phyloP scores from a whole-genome alignment of 106 monocot genomes.

The Dendrobium officinale region DNA sequence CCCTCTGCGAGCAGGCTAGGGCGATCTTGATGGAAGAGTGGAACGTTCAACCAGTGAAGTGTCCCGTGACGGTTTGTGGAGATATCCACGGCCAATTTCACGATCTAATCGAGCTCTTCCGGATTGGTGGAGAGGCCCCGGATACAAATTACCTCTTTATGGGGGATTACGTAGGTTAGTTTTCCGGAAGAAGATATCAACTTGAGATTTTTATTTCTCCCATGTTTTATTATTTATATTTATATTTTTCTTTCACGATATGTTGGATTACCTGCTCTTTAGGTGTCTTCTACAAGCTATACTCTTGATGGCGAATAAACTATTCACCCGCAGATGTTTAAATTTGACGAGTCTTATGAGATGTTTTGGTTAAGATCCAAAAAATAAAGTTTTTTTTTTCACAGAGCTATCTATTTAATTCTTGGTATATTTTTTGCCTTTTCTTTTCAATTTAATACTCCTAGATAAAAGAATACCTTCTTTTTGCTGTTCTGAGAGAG shows the following conservation, averaged over 20 bases:
- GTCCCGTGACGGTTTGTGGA: constrained; percentile 41
- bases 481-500: neutral
- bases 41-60: constrained; percentile 39
- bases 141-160: constrained; percentile 53
- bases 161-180: constrained; percentile 47
- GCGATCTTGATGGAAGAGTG: constrained; percentile 38
- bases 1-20: constrained; percentile 34
- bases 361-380: neutral
- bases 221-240: neutral
- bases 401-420: neutral
- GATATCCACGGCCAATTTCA: constrained; percentile 48
- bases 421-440: neutral
- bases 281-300: neutral
- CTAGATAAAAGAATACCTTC: neutral
- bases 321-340: neutral
- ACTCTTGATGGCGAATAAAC: neutral
- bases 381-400: neutral
- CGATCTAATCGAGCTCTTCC: constrained; percentile 41
- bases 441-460: neutral
- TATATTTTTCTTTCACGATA: neutral
- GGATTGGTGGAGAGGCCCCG: constrained; percentile 32
- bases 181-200: neutral
- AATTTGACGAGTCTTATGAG: neutral
- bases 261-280: neutral
- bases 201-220: neutral